Evolutionary conservation across 2,329 filamentous ascomycete genomes (phyloP).

Genomic region (Penicillium fuscoglaucum): DNA sequence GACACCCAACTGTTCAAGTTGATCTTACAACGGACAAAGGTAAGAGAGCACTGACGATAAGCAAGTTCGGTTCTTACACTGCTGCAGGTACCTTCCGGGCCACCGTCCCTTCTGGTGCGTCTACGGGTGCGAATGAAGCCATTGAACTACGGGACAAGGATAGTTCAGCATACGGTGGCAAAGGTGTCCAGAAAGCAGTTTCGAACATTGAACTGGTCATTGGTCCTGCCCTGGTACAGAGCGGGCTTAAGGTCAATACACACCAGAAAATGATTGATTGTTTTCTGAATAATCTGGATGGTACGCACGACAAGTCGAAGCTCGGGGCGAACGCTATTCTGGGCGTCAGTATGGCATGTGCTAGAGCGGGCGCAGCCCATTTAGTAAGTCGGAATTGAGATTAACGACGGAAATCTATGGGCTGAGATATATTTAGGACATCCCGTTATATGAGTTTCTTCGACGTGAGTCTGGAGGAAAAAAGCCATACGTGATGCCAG

Average conservation of each 20-base stretch:
- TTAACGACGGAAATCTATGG: neutral
- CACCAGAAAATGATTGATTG: neutral
- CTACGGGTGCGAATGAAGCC: neutral
- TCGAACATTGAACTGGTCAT: neutral
- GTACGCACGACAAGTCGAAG: neutral
- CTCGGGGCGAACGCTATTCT: neutral
- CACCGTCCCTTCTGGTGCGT: neutral
- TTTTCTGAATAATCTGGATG: neutral
- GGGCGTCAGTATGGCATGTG: neutral
- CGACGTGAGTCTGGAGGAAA: neutral
- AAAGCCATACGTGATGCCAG: slow-evolving; percentile 47
- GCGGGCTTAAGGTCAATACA: neutral
- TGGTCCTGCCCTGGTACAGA: neutral
- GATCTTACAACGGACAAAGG: neutral
- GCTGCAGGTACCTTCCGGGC: neutral
- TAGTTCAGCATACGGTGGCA: neutral
- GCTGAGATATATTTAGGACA: neutral
- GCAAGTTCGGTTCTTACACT: neutral
- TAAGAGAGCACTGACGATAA: too few relatives aligned
- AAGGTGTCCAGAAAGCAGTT: neutral
- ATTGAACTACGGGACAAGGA: neutral
- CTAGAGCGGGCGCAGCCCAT: neutral
- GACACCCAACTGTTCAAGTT: neutral
- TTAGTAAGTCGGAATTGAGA: neutral
- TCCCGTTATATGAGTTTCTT: neutral